These are phyloP conservation scores for Macrocybe sp. DNA, from an alignment of 1,284 basidiomycete genomes.

Conservation along the genomic window DNA sequence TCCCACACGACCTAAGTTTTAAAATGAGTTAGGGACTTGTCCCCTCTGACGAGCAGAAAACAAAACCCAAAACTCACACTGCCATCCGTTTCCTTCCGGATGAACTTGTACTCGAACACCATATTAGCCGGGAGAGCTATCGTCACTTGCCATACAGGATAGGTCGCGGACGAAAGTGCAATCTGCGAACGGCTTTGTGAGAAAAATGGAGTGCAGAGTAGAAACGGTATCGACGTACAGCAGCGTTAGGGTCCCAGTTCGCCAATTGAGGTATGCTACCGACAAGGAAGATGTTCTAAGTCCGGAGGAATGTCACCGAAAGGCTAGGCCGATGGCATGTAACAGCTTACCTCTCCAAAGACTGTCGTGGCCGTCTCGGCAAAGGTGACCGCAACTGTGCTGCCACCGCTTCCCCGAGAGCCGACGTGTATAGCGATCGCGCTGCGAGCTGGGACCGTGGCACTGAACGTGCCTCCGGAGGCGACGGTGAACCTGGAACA, in stretches of 20 bases:
- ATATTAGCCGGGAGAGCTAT: slow-evolving; percentile 44
- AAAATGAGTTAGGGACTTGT: not conserved
- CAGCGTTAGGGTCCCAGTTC: slow-evolving; percentile 40
- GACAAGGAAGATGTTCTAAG: slow-evolving; percentile 53
- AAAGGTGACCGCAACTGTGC: slow-evolving; percentile 41
- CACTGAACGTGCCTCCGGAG: slow-evolving; percentile 45
- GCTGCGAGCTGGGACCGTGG: slow-evolving; percentile 45
- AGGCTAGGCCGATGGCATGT: not conserved
- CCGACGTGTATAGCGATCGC: slow-evolving; percentile 59
- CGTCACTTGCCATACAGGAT: slow-evolving; percentile 52
- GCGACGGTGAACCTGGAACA: slow-evolving; percentile 36
- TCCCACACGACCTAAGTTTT: slow-evolving; percentile 38
- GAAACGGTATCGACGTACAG: slow-evolving; percentile 30
- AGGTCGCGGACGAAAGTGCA: slow-evolving; percentile 45
- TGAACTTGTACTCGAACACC: slow-evolving; percentile 56
- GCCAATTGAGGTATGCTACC: slow-evolving; percentile 53
- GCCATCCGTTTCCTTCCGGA: slow-evolving; percentile 50
- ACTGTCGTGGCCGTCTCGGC: slow-evolving; percentile 50
- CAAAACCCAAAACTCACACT: slow-evolving; percentile 33
- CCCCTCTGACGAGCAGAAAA: not conserved
- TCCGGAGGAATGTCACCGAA: not conserved
- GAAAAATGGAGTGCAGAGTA: not conserved
- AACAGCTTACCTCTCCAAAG: slow-evolving; percentile 44
- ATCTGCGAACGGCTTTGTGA: slow-evolving; percentile 31
- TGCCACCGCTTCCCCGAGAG: slow-evolving; percentile 16